Conservation (phyloP, 495 filamentous ascomycete species). For the Penicillium crystallinum region DNA sequence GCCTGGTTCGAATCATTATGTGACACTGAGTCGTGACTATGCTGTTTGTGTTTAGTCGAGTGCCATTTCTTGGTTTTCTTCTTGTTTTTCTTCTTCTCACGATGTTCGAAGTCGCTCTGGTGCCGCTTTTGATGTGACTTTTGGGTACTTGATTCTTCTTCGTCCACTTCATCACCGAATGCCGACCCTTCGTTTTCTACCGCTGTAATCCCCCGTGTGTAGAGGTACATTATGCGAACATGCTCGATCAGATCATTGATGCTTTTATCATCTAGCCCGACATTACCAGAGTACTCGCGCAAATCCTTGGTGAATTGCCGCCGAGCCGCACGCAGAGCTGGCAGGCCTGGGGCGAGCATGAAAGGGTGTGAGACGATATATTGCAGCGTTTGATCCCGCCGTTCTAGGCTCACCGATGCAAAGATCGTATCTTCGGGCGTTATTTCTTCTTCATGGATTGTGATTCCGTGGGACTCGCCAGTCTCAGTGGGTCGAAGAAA, state of each 20-base stretch:
- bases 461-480: background rate
- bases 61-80: constrained; percentile 13
- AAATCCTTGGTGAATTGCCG: constrained; percentile 18
- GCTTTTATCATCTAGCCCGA: constrained; percentile 9
- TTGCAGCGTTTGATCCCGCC: constrained; percentile 10
- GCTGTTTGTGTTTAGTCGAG: background rate
- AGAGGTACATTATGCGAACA: constrained; percentile 21
- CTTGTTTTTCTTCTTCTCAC: constrained; percentile 9
- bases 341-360: constrained; percentile 10
- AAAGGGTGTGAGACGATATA: constrained; percentile 22
- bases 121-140: background rate
- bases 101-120: background rate
- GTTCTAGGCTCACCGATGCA: constrained; percentile 6
- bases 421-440: constrained; percentile 11
- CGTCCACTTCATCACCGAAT: constrained; percentile 25
- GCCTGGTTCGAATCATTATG: background rate
- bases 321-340: constrained; percentile 17
- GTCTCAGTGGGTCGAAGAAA: background rate
- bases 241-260: constrained; percentile 15
- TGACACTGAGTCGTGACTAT: background rate
- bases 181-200: constrained; percentile 1
- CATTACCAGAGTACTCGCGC: constrained; percentile 1
- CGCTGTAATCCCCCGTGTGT: background rate
- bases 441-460: background rate
- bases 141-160: background rate